Percentiles rank a stretch among this genome's conserved stretches.
Conservation (phyloP, 805 yeast species). For the Vanderwaltozyma verrucispora region DNA sequence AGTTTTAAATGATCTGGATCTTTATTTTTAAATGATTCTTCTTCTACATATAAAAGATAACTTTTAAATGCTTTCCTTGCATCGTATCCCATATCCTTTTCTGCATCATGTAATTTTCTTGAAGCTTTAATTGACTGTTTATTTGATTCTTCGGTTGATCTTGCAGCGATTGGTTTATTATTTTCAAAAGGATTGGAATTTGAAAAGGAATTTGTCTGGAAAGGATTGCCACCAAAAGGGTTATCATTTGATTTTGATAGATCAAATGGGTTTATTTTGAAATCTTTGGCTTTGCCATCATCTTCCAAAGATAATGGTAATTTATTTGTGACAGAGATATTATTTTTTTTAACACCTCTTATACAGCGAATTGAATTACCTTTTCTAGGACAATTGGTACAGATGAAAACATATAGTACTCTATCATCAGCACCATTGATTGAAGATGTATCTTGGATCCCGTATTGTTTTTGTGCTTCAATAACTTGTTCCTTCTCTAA, state of each 20-base stretch:
- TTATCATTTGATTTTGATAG: constrained; percentile 10
- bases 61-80: constrained; percentile 42
- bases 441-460: constrained; percentile 7
- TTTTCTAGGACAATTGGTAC: constrained; percentile 61
- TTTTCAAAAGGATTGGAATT: not conserved
- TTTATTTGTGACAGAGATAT: constrained; percentile 29
- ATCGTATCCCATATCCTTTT: constrained; percentile 15
- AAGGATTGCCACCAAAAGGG: constrained; percentile 27
- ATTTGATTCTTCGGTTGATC: not conserved
- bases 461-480: constrained; percentile 9
- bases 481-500: constrained; percentile 34
- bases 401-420: constrained; percentile 68
- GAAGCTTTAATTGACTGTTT: constrained; percentile 28
- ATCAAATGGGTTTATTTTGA: constrained; percentile 29
- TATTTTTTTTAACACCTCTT: constrained; percentile 63
- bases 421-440: constrained; percentile 54
- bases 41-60: constrained; percentile 58
- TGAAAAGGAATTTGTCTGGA: constrained; percentile 29
- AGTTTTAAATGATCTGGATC: constrained; percentile 35
- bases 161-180: not conserved
- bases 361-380: constrained; percentile 66
- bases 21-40: constrained; percentile 50
- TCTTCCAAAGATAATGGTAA: constrained; percentile 35
- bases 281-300: constrained; percentile 33
- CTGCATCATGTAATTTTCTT: constrained; percentile 23